phyloP scores from a whole-genome alignment of 2,329 filamentous ascomycete genomes.

The Talaromyces islandicus region DNA sequence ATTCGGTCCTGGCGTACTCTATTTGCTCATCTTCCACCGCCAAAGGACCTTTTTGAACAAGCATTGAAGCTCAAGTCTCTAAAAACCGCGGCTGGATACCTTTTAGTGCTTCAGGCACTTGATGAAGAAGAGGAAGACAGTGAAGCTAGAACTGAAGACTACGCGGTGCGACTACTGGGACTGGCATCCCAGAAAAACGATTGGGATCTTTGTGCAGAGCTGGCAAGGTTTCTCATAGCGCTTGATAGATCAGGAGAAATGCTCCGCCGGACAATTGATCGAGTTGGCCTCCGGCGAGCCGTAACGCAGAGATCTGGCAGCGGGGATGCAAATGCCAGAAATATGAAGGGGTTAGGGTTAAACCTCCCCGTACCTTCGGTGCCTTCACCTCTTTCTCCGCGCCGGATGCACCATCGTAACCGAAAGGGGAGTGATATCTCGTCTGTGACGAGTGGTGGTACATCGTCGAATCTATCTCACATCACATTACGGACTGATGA shows the following conservation, averaged over 20 bases:
- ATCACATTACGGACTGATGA: slow-evolving; percentile 8
- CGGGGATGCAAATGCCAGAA: slow-evolving; percentile 17
- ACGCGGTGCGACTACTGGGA: slow-evolving; percentile 70
- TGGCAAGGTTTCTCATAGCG: slow-evolving; percentile 89
- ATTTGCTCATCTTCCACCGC: slow-evolving; percentile 84
- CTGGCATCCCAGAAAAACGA: slow-evolving; percentile 78
- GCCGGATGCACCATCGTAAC: slow-evolving; percentile 3
- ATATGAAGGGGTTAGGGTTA: slow-evolving; percentile 30
- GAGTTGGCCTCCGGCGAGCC: slow-evolving; percentile 29
- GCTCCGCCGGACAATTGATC: slow-evolving; percentile 45
- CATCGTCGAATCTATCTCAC: slow-evolving; percentile 8
- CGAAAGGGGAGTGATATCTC: slow-evolving; percentile 13
- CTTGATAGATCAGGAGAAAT: slow-evolving; percentile 82
- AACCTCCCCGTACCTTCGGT: slow-evolving; percentile 28
- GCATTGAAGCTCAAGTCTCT: slow-evolving; percentile 76
- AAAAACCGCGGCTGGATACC: slow-evolving; percentile 92
- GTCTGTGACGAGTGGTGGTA: slow-evolving; percentile 10
- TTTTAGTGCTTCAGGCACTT: slow-evolving; percentile 86
- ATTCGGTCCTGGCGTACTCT: slow-evolving; percentile 90
- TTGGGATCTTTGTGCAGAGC: slow-evolving; percentile 92
- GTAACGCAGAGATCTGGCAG: slow-evolving; percentile 2
- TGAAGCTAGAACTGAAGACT: slow-evolving; percentile 48
- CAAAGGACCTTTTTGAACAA: slow-evolving; percentile 88
- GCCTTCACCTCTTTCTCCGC: slow-evolving; percentile 20
- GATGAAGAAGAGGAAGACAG: slow-evolving; percentile 46